A percentile compares a stretch with the other conserved stretches of the same genome.
phyloP scores from a whole-genome alignment of 2,329 filamentous ascomycete species.

The Apiospora aurea region DNA sequence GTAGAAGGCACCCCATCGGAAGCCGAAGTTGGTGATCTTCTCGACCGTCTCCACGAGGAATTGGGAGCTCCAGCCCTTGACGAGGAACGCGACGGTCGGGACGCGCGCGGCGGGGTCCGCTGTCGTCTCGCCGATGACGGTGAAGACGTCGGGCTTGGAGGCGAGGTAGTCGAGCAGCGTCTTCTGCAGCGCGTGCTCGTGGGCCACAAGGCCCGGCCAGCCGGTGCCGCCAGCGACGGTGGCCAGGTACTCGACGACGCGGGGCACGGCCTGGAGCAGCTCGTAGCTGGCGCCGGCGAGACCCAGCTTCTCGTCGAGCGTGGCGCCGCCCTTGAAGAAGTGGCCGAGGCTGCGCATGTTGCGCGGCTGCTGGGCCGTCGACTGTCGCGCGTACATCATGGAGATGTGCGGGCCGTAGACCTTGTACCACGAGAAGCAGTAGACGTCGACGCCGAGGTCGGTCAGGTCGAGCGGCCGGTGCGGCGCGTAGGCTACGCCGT shows the following conservation, averaged over 20 bases:
- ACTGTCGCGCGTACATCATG: constrained; percentile 60
- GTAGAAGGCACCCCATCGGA: constrained; percentile 75
- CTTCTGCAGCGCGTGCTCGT: constrained; percentile 67
- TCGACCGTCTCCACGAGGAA: constrained; percentile 70
- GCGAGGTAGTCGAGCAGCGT: constrained; percentile 66
- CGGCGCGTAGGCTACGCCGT: constrained; percentile 67
- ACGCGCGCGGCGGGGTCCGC: constrained; percentile 59
- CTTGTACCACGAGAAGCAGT: constrained; percentile 69
- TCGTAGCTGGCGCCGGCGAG: constrained; percentile 77
- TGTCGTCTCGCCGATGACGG: constrained; percentile 63
- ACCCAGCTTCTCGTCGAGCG: constrained; percentile 71
- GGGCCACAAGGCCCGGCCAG: constrained; percentile 61
- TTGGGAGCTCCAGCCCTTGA: constrained; percentile 62
- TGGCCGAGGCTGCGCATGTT: constrained; percentile 54
- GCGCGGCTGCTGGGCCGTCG: constrained; percentile 46
- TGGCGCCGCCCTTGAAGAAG: constrained; percentile 69
- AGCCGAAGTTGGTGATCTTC: constrained; percentile 62
- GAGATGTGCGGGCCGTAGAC: constrained; percentile 68
- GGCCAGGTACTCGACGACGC: constrained; percentile 67
- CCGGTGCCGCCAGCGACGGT: constrained; percentile 38
- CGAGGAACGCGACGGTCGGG: constrained; percentile 71
- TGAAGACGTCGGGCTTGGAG: constrained; percentile 54
- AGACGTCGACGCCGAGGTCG: constrained; percentile 64
- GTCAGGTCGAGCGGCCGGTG: constrained; percentile 65
- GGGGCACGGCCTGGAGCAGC: constrained; percentile 66